phyloP scores from a whole-genome alignment of 2,329 filamentous ascomycete genomes.

The Aquanectria penicillioides region DNA sequence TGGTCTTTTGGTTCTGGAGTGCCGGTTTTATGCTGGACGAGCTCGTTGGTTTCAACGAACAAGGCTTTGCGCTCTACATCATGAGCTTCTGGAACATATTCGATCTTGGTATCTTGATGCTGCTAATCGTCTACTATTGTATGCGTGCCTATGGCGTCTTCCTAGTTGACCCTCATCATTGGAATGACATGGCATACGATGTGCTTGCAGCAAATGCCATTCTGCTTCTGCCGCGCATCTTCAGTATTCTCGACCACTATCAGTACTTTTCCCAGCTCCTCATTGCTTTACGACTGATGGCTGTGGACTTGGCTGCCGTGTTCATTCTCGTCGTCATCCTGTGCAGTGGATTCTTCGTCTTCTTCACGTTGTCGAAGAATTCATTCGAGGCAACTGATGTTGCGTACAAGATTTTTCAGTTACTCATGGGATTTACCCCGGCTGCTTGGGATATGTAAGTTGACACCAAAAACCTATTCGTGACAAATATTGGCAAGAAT shows the following conservation, averaged over 20 bases:
- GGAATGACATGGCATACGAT: constrained; percentile 90
- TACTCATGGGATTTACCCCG: constrained; percentile 95
- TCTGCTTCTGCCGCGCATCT: constrained; percentile 87
- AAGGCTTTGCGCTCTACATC: constrained; percentile 95
- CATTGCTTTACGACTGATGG: constrained; percentile 95
- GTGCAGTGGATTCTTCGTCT: constrained; percentile 95
- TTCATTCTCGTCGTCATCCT: constrained; percentile 85
- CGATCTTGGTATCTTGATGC: constrained; percentile 86
- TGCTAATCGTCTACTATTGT: constrained; percentile 90
- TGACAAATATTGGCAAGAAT: neutral
- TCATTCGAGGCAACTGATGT: constrained; percentile 76
- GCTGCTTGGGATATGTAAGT: constrained; percentile 89
- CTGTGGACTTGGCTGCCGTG: constrained; percentile 85
- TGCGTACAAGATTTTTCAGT: constrained; percentile 92
- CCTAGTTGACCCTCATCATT: constrained; percentile 76
- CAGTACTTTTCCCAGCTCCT: constrained; percentile 95
- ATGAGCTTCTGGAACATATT: constrained; percentile 99
- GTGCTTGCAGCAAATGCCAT: constrained; percentile 93
- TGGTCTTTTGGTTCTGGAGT: constrained; percentile 98
- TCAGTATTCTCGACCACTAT: constrained; percentile 93
- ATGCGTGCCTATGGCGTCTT: constrained; percentile 90
- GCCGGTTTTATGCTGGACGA: constrained; percentile 97
- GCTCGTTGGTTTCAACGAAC: constrained; percentile 94
- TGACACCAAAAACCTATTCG: neutral
- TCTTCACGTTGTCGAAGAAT: constrained; percentile 84